Evolutionary conservation across 352 stramenopile species (phyloP).

Genomic region (Phytophthora parvispora): DNA sequence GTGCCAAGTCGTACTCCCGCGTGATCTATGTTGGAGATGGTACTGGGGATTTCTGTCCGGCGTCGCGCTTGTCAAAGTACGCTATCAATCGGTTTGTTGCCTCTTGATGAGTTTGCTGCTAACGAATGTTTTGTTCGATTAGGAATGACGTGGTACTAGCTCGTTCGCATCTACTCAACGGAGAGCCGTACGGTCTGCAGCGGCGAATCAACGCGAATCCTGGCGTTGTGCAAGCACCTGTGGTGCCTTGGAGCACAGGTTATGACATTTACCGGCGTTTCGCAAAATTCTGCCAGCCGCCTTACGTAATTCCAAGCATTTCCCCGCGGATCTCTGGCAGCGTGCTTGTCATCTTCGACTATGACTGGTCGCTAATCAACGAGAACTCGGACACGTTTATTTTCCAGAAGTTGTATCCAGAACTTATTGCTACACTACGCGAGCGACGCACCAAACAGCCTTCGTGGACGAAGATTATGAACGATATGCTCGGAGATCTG

Average conservation of each 20-base stretch:
- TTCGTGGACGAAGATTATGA: slow-evolving; percentile 77
- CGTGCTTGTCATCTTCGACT: slow-evolving; percentile 84
- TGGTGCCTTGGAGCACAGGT: slow-evolving; percentile 62
- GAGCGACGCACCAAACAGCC: slow-evolving; percentile 28
- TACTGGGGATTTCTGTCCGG: slow-evolving; percentile 71
- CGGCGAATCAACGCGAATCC: slow-evolving; percentile 43
- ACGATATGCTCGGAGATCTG: slow-evolving; percentile 65
- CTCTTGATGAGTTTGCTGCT: neutral
- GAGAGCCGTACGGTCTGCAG: slow-evolving; percentile 47
- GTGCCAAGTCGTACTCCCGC: slow-evolving; percentile 36
- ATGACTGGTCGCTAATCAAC: slow-evolving; percentile 88
- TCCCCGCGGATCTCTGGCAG: slow-evolving; percentile 11
- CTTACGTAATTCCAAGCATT: slow-evolving; percentile 11
- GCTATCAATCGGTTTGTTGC: neutral
- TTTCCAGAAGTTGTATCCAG: slow-evolving; percentile 72
- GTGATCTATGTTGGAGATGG: slow-evolving; percentile 84
- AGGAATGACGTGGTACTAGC: slow-evolving; percentile 70
- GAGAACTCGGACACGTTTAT: slow-evolving; percentile 88
- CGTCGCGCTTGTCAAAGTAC: slow-evolving; percentile 57
- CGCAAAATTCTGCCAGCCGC: slow-evolving; percentile 31
- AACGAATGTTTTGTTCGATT: slow-evolving; percentile 6
- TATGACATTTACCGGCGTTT: slow-evolving; percentile 59
- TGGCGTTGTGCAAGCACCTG: slow-evolving; percentile 38
- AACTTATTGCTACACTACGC: slow-evolving; percentile 55
- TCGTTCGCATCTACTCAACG: slow-evolving; percentile 36